Evolutionary conservation across 2,329 filamentous ascomycete genomes (phyloP).

Genomic region (Tothia fuscella): DNA sequence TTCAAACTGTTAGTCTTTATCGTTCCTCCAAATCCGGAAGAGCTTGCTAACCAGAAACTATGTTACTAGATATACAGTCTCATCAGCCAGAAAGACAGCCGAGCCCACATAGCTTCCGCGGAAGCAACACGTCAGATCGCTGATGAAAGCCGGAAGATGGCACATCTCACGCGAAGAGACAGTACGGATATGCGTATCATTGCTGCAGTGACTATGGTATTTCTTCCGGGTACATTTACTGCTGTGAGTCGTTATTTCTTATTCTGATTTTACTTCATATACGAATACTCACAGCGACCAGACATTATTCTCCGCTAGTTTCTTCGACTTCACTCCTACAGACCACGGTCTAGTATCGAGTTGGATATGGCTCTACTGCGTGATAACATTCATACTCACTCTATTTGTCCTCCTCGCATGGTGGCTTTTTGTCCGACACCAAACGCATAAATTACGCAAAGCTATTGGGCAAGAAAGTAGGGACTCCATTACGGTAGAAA

Average conservation of each 20-base stretch:
- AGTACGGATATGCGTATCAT: not conserved
- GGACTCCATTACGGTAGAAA: too few relatives aligned
- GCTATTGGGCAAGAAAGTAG: too few relatives aligned
- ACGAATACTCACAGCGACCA: too few relatives aligned
- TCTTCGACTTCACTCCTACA: not conserved
- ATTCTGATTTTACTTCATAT: too few relatives aligned
- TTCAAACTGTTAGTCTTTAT: not conserved
- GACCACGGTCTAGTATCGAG: not conserved
- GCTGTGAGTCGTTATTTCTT: not conserved
- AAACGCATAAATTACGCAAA: not conserved
- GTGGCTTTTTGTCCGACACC: not conserved
- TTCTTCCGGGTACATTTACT: not conserved
- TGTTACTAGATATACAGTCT: not conserved
- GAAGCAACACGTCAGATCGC: not conserved
- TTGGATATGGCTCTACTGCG: not conserved
- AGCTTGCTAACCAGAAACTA: too few relatives aligned
- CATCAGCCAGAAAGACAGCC: not conserved
- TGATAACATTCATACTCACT: not conserved
- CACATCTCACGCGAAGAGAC: not conserved
- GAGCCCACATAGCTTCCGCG: not conserved
- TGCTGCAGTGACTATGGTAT: not conserved
- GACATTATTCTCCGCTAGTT: not conserved
- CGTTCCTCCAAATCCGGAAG: too few relatives aligned
- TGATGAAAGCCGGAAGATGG: not conserved
- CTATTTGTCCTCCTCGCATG: not conserved